These are phyloP conservation scores for Fonsecaea multimorphosa DNA, from an alignment of 2,329 filamentous ascomycete genomes.

Conservation along the genomic window DNA sequence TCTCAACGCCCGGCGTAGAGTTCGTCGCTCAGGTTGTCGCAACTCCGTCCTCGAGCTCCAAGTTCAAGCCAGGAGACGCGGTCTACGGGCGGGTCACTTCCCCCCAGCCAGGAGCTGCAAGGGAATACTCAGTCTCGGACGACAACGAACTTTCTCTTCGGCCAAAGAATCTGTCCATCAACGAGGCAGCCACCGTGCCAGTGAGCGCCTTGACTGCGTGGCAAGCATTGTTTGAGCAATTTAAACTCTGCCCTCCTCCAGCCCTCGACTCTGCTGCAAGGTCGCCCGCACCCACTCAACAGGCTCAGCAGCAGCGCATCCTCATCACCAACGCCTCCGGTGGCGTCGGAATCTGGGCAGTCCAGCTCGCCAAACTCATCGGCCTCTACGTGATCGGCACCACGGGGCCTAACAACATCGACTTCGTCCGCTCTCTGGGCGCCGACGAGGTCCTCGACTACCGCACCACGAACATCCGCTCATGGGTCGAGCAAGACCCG, in stretches of 20 bases:
- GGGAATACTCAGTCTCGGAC: slow-evolving; percentile 47
- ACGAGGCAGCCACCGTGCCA: slow-evolving; percentile 48
- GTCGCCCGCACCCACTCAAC: too few species aligned
- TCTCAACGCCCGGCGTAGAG: slow-evolving; percentile 51
- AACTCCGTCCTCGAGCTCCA: slow-evolving; percentile 43
- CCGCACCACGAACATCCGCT: slow-evolving; percentile 41
- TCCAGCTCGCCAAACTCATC: slow-evolving; percentile 49
- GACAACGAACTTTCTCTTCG: slow-evolving; percentile 48
- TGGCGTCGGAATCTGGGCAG: slow-evolving; percentile 53
- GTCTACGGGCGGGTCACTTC: slow-evolving; percentile 50
- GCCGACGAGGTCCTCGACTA: slow-evolving; percentile 53
- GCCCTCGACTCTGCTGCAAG: neutral
- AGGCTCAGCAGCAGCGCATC: slow-evolving; percentile 43
- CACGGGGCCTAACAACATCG: slow-evolving; percentile 48
- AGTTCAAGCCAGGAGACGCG: slow-evolving; percentile 49
- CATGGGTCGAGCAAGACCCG: slow-evolving; percentile 44
- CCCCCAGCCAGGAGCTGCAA: slow-evolving; percentile 46
- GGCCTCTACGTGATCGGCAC: slow-evolving; percentile 51
- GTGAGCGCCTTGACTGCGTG: slow-evolving; percentile 52
- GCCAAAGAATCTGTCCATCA: slow-evolving; percentile 47
- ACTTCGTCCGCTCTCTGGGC: slow-evolving; percentile 50
- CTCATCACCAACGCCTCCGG: slow-evolving; percentile 55
- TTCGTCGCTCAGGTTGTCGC: slow-evolving; percentile 50
- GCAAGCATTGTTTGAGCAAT: slow-evolving; percentile 53
- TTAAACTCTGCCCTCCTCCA: slow-evolving; percentile 38